phyloP scores from a whole-genome alignment of 2,329 filamentous ascomycete genomes.

The Penicillium verrucosum region DNA sequence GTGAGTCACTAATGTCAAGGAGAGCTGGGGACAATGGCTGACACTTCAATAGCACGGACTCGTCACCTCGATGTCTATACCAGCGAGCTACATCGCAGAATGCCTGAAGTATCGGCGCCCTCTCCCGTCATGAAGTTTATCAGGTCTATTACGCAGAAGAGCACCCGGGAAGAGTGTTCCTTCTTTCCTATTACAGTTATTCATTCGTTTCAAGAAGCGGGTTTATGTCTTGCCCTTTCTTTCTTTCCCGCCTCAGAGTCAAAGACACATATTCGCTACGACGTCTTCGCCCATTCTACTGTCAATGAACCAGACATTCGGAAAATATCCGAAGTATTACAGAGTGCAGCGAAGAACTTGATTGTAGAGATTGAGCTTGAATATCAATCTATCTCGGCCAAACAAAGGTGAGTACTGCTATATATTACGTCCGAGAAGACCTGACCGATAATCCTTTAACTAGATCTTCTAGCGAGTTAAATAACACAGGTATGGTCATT shows the following conservation, averaged over 20 bases:
- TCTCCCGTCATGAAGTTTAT: conserved; percentile 5
- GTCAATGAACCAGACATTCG: not conserved
- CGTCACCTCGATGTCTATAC: not conserved
- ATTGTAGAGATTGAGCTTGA: conserved; percentile 14
- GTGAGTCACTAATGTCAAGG: conserved; percentile 17
- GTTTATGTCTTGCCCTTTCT: conserved; percentile 25
- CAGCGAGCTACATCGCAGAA: conserved; percentile 3
- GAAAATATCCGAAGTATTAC: not conserved
- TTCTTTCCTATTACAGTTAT: conserved; percentile 28
- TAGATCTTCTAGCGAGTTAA: not conserved
- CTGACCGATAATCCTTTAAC: not conserved
- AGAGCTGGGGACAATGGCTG: not conserved
- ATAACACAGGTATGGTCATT: not conserved
- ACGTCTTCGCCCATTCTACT: conserved; percentile 21
- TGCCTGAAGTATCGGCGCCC: not conserved
- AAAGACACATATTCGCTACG: conserved; percentile 31
- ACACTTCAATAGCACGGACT: not conserved
- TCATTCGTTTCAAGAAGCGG: conserved; percentile 16
- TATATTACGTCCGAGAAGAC: not conserved
- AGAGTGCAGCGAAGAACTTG: not conserved
- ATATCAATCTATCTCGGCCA: conserved; percentile 4
- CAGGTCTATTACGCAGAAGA: not conserved
- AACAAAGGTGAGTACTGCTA: conserved; percentile 5
- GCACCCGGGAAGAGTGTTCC: not conserved
- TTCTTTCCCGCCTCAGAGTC: conserved; percentile 27